A percentile compares a stretch with the other conserved stretches of the same genome.
These are phyloP conservation scores for Ascochyta fabae DNA, from an alignment of 2,329 filamentous ascomycete species.

Conservation along the genomic window DNA sequence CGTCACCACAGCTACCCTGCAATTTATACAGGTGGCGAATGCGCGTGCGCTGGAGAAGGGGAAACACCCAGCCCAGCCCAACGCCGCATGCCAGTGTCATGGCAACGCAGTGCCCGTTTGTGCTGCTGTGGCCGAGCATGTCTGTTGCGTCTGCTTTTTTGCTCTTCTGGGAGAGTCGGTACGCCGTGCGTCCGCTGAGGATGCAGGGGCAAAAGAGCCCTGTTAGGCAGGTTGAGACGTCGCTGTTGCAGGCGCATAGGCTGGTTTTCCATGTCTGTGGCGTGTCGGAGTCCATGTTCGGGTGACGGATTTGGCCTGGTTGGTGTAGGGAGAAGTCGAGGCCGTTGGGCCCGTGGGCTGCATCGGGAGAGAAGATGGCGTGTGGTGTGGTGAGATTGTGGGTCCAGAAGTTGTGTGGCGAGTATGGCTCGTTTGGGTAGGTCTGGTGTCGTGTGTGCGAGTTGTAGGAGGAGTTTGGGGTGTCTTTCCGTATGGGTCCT, in stretches of 20 bases:
- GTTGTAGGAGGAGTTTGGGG: slow-evolving; percentile 17
- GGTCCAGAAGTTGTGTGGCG: slow-evolving; percentile 40
- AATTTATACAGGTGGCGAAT: slow-evolving; percentile 55
- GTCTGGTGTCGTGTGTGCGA: slow-evolving; percentile 9
- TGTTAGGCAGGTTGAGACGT: slow-evolving; percentile 47
- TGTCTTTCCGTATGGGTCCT: slow-evolving; percentile 30
- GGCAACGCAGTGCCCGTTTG: slow-evolving; percentile 51
- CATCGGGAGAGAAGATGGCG: slow-evolving; percentile 47
- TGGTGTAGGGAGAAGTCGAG: slow-evolving; percentile 45
- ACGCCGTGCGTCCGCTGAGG: slow-evolving; percentile 53
- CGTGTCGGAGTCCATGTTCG: slow-evolving; percentile 46
- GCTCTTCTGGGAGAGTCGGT: slow-evolving; percentile 49
- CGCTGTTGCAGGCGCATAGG: slow-evolving; percentile 44
- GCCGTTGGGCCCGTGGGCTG: slow-evolving; percentile 49
- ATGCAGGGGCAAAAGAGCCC: slow-evolving; percentile 54
- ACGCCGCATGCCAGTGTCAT: slow-evolving; percentile 49
- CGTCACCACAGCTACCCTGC: slow-evolving; percentile 43
- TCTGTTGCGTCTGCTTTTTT: slow-evolving; percentile 51
- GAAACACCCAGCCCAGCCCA: slow-evolving; percentile 49
- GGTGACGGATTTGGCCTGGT: slow-evolving; percentile 51
- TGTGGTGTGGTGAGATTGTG: slow-evolving; percentile 32
- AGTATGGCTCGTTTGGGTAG: slow-evolving; percentile 38
- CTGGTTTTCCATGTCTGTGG: slow-evolving; percentile 41
- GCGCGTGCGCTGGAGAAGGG: slow-evolving; percentile 46
- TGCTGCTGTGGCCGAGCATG: slow-evolving; percentile 43